Percentiles rank a stretch among this genome's conserved stretches.
phyloP scores from a whole-genome alignment of 768 basidiomycete species.

The Auriscalpium orientale region DNA sequence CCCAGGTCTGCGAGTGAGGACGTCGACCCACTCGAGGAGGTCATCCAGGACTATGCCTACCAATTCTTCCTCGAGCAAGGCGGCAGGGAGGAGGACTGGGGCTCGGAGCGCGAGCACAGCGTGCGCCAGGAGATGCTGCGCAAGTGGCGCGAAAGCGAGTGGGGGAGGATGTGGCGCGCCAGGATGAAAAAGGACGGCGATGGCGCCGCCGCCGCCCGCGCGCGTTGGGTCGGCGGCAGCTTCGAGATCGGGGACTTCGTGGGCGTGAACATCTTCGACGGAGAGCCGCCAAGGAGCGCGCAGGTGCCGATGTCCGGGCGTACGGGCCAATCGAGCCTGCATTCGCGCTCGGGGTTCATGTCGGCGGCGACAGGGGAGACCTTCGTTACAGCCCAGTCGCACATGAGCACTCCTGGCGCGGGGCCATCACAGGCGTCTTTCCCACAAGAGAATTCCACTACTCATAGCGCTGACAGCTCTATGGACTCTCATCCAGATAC shows the following conservation, averaged over 20 bases:
- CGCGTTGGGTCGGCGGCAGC: constrained; percentile 39
- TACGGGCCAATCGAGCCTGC: background rate
- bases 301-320: background rate
- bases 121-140: constrained; percentile 49
- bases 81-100: constrained; percentile 63
- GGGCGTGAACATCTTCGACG: constrained; percentile 54
- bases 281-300: constrained; percentile 16
- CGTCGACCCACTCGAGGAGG: constrained; percentile 33
- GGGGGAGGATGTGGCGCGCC: constrained; percentile 38
- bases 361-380: constrained; percentile 19
- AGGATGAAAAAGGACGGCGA: constrained; percentile 16
- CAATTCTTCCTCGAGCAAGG: constrained; percentile 58
- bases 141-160: constrained; percentile 62
- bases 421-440: background rate
- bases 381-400: constrained; percentile 24
- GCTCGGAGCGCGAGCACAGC: constrained; percentile 41
- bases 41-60: constrained; percentile 55
- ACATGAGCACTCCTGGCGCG: constrained; percentile 12
- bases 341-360: background rate
- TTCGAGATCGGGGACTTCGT: constrained; percentile 76
- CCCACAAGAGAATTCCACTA: too few relatives aligned
- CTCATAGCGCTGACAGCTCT: too few relatives aligned
- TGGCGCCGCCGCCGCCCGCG: constrained; percentile 15
- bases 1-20: constrained; percentile 19
- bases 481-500: too few relatives aligned